Conservation (phyloP, 805 yeast species). For the Torulaspora gathmanii region DNA sequence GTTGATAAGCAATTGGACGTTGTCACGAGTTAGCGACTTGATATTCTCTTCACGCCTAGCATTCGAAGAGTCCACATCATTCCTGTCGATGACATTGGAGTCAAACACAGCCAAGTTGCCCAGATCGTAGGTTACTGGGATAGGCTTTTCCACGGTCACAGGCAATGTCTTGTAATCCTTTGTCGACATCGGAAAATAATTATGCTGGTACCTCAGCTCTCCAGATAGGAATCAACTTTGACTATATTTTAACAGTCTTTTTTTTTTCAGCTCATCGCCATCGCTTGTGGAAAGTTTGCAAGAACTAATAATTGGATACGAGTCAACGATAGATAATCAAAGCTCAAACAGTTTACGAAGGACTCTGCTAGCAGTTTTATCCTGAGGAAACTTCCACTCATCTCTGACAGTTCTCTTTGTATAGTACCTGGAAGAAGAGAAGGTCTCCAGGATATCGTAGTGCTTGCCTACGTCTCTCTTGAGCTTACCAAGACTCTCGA, state of each 20-base stretch:
- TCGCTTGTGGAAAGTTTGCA: conserved; percentile 1
- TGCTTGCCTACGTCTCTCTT: conserved; percentile 30
- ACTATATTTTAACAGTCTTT: conserved; percentile 1
- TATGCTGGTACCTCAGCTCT: conserved; percentile 5
- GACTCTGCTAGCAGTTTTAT: conserved; percentile 24
- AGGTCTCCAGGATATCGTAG: conserved; percentile 38
- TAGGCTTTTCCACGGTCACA: conserved; percentile 83
- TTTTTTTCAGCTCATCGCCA: conserved; percentile 12
- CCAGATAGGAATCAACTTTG: background rate
- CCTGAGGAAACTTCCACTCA: conserved; percentile 24
- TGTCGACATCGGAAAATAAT: conserved; percentile 16
- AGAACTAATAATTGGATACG: conserved; percentile 1
- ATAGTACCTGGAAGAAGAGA: conserved; percentile 29
- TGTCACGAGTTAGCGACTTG: conserved; percentile 72
- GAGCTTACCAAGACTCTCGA: conserved; percentile 14
- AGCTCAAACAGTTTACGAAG: conserved; percentile 30
- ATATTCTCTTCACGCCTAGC: conserved; percentile 61
- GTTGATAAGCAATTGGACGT: conserved; percentile 84
- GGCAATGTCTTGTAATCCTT: conserved; percentile 40
- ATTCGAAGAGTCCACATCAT: conserved; percentile 48
- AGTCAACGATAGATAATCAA: conserved; percentile 3
- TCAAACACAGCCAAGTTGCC: conserved; percentile 91
- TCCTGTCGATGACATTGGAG: conserved; percentile 73
- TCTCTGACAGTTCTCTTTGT: conserved; percentile 33
- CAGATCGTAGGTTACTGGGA: conserved; percentile 83